Evolutionary conservation across 208 protist species (phyloP).

Genomic region (Acanthamoeba lenticulata): DNA sequence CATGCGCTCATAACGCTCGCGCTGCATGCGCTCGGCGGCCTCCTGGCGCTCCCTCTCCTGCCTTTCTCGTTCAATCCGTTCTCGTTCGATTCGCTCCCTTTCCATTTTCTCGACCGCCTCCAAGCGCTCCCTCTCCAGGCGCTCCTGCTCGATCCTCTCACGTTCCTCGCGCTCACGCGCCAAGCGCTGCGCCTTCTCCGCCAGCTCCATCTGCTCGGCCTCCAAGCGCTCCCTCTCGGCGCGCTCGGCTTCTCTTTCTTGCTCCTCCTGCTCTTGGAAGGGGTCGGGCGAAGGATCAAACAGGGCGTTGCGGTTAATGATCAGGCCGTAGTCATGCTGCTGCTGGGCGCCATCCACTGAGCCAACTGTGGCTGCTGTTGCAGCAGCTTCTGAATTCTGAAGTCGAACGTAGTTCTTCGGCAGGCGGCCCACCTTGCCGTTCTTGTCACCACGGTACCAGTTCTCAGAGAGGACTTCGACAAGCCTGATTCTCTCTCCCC

Average conservation of each 20-base stretch:
- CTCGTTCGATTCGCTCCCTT: neutral
- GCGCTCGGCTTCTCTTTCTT: neutral
- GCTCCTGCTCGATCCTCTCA: neutral
- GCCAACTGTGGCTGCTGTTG: neutral
- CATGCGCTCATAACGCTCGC: too few species aligned
- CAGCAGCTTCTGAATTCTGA: neutral
- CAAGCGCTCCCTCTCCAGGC: neutral
- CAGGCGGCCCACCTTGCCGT: neutral
- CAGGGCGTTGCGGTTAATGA: too few species aligned
- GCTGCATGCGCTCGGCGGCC: neutral
- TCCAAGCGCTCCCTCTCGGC: neutral
- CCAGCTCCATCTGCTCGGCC: neutral
- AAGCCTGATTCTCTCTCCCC: neutral
- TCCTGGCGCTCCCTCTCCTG: neutral
- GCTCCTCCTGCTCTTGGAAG: neutral
- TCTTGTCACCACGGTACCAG: constrained; percentile 2
- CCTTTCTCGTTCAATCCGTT: neutral
- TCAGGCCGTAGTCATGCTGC: too few species aligned
- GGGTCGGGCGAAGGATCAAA: too few species aligned
- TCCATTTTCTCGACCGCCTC: neutral
- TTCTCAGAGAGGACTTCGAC: constrained; percentile 4
- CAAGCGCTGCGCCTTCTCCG: neutral
- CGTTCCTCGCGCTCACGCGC: neutral
- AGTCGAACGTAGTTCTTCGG: constrained; percentile 20
- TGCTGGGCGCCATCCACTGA: neutral